Evolutionary conservation across 345 rosid species (phyloP).

Genomic region (Eucalyptus regnans): DNA sequence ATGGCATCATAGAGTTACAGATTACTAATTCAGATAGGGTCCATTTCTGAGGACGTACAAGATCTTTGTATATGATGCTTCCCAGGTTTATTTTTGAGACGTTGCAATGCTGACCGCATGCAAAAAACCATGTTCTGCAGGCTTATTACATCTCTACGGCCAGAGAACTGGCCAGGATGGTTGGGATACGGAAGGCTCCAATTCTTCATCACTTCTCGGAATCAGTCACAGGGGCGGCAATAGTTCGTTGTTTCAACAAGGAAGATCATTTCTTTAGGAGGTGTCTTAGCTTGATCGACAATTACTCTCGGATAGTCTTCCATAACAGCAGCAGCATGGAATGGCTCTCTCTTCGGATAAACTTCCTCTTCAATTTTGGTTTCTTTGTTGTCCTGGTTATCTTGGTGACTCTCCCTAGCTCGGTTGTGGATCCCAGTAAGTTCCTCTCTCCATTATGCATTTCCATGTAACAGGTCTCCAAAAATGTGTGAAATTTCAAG

Average conservation of each 20-base stretch:
- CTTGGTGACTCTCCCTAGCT: conserved; percentile 61
- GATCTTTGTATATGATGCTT: not conserved
- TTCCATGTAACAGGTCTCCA: not conserved
- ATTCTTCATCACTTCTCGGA: conserved; percentile 83
- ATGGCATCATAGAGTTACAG: not conserved
- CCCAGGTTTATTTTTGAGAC: not conserved
- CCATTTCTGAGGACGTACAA: not conserved
- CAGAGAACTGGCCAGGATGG: conserved; percentile 83
- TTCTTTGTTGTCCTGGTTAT: conserved; percentile 65
- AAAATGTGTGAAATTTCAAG: not conserved
- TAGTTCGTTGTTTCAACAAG: conserved; percentile 66
- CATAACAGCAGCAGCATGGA: conserved; percentile 73
- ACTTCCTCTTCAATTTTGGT: conserved; percentile 70
- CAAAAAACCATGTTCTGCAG: conserved; percentile 17
- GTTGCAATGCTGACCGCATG: not conserved
- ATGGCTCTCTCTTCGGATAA: conserved; percentile 76
- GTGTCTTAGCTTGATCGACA: conserved; percentile 33
- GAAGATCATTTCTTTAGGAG: conserved; percentile 46
- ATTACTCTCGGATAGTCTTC: conserved; percentile 55
- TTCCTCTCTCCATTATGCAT: not conserved
- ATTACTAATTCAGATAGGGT: not conserved
- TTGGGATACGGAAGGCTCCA: conserved; percentile 71
- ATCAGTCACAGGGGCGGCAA: conserved; percentile 57
- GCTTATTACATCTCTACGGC: conserved; percentile 73
- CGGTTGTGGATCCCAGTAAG: conserved; percentile 66